Evolutionary conservation across 1,284 basidiomycete species (phyloP).

Genomic region (Phenoliferia sp.): DNA sequence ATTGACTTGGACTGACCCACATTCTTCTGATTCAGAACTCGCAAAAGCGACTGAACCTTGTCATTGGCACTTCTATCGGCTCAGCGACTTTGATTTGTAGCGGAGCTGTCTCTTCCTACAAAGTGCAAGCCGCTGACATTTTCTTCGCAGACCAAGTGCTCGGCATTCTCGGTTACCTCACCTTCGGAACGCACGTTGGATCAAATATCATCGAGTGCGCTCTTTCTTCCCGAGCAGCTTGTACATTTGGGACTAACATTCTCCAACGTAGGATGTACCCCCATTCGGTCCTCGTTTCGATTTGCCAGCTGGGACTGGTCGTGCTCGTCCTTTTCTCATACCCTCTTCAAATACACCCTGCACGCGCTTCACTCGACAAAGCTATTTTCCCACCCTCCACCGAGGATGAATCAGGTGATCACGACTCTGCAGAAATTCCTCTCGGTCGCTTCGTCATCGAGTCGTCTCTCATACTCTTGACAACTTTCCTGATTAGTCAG

Average conservation of each 20-base stretch:
- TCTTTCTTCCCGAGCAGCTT: background rate
- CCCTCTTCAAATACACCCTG: slow-evolving; percentile 88
- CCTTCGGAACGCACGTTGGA: slow-evolving; percentile 85
- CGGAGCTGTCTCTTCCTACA: background rate
- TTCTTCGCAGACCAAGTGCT: slow-evolving; percentile 75
- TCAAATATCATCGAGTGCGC: slow-evolving; percentile 74
- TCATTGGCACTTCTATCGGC: slow-evolving; percentile 81
- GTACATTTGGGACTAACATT: background rate
- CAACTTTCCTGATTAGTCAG: slow-evolving; percentile 53
- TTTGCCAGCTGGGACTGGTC: slow-evolving; percentile 90
- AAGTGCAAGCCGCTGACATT: slow-evolving; percentile 38
- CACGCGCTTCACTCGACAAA: slow-evolving; percentile 87
- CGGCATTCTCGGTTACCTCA: slow-evolving; percentile 83
- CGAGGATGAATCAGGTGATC: slow-evolving; percentile 28
- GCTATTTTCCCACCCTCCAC: slow-evolving; percentile 53
- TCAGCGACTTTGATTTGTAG: slow-evolving; percentile 41
- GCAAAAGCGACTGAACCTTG: slow-evolving; percentile 77
- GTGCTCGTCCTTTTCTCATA: slow-evolving; percentile 78
- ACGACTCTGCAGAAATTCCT: slow-evolving; percentile 41
- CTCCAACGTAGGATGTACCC: slow-evolving; percentile 55
- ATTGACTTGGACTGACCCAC: too few relatives aligned
- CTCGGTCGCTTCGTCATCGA: slow-evolving; percentile 64
- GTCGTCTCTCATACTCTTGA: slow-evolving; percentile 64
- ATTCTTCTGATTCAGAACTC: slow-evolving; percentile 51
- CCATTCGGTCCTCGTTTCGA: slow-evolving; percentile 83